phyloP scores from a whole-genome alignment of 208 protist genomes.

The Naegleria fowleri region DNA sequence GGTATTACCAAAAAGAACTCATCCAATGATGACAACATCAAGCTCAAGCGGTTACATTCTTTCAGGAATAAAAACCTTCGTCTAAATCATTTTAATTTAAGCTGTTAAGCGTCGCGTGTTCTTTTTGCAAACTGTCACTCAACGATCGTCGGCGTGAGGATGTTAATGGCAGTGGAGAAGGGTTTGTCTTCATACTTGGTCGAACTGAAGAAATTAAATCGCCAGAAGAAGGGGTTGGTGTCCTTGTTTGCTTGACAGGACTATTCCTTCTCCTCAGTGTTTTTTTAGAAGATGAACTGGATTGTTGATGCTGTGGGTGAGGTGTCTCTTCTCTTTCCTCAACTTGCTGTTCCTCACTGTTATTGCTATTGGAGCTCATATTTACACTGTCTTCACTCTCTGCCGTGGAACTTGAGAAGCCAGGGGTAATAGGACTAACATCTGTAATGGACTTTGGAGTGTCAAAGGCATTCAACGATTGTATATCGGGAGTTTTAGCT shows the following conservation, averaged over 20 bases:
- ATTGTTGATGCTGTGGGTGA: too few relatives aligned
- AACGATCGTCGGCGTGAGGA: not conserved
- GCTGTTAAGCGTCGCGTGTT: not conserved
- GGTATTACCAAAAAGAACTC: conserved; percentile 78
- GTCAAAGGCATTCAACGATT: not conserved
- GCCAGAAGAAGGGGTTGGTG: not conserved
- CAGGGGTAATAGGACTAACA: not conserved
- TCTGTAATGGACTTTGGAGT: not conserved
- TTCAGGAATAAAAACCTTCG: conserved; percentile 58
- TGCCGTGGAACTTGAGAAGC: not conserved
- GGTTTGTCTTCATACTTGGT: not conserved
- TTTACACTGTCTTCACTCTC: not conserved
- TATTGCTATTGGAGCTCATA: not conserved
- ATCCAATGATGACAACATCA: conserved; percentile 84
- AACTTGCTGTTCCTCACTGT: not conserved
- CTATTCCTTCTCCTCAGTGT: not conserved
- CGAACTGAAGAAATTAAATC: not conserved
- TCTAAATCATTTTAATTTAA: not conserved
- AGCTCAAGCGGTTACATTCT: conserved; percentile 75
- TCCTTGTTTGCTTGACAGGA: not conserved
- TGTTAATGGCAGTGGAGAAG: not conserved
- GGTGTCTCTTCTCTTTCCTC: not conserved
- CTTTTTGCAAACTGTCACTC: not conserved
- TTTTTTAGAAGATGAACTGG: too few relatives aligned
- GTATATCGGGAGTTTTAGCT: not conserved